Conservation (phyloP, 371 early-diverging fungal genomes). For the Syncephalastrum monosporum region DNA sequence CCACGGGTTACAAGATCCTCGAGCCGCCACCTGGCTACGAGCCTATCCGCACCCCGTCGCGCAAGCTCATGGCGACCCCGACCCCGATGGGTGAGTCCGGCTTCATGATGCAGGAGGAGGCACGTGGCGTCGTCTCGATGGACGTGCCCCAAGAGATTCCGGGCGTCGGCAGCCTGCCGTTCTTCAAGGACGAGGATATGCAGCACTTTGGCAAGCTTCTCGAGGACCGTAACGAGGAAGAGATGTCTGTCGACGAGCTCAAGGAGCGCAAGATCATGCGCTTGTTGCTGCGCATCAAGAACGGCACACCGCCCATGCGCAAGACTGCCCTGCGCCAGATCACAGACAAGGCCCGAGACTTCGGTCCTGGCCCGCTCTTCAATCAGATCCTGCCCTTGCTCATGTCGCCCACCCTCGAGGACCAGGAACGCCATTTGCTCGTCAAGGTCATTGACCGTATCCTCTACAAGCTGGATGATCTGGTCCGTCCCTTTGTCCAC, state of each 20-base stretch:
- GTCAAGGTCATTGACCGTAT: slow-evolving; percentile 97
- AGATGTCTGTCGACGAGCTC: slow-evolving; percentile 83
- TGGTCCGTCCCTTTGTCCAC: slow-evolving; percentile 96
- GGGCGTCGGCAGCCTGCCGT: slow-evolving; percentile 88
- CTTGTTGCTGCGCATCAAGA: slow-evolving; percentile 94
- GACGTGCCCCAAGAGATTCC: slow-evolving; percentile 88
- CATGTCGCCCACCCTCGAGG: slow-evolving; percentile 96
- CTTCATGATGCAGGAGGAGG: slow-evolving; percentile 85
- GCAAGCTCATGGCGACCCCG: slow-evolving; percentile 94
- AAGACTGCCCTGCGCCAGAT: slow-evolving; percentile 92
- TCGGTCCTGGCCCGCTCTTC: slow-evolving; percentile 95
- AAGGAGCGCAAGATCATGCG: slow-evolving; percentile 97
- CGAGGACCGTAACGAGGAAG: slow-evolving; percentile 83
- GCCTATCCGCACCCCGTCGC: slow-evolving; percentile 94
- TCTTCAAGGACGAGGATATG: slow-evolving; percentile 96
- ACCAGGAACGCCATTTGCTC: slow-evolving; percentile 96
- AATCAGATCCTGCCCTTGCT: slow-evolving; percentile 94
- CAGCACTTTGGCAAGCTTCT: slow-evolving; percentile 94
- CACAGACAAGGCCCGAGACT: slow-evolving; percentile 93
- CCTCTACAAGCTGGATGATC: slow-evolving; percentile 92
- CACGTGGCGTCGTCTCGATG: slow-evolving; percentile 47
- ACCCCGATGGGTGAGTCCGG: slow-evolving; percentile 83
- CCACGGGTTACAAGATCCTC: slow-evolving; percentile 87
- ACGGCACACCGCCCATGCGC: slow-evolving; percentile 95
- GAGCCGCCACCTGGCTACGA: slow-evolving; percentile 88